phyloP scores from a whole-genome alignment of 306 rosid genomes.

The Potentilla sterilis region DNA sequence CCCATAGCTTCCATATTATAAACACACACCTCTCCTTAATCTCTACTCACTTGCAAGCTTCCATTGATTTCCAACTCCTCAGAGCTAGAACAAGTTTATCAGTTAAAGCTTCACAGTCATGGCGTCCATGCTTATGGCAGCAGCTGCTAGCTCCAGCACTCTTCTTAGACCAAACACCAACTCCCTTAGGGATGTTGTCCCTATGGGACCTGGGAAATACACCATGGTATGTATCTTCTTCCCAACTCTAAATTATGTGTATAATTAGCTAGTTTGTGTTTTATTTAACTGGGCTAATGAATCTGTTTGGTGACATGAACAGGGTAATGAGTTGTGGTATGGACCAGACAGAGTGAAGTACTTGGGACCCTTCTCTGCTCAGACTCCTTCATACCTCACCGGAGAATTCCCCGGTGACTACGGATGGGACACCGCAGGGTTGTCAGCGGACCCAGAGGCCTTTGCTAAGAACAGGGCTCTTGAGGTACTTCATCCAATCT shows the following conservation, averaged over 20 bases:
- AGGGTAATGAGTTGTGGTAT: conserved; percentile 84
- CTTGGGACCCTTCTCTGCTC: conserved; percentile 90
- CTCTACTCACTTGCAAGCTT: conserved; percentile 31
- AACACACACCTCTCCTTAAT: neutral
- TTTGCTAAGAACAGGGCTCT: conserved; percentile 91
- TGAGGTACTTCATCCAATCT: conserved; percentile 47
- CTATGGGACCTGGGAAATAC: conserved; percentile 68
- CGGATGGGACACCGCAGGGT: conserved; percentile 89
- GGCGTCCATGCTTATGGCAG: conserved; percentile 68
- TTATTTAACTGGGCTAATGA: conserved; percentile 2
- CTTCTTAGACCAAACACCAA: conserved; percentile 65
- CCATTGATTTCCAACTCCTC: neutral
- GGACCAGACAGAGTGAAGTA: conserved; percentile 89
- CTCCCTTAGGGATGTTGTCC: conserved; percentile 67
- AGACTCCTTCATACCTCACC: conserved; percentile 74
- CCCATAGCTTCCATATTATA: conserved; percentile 19
- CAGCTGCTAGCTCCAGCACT: conserved; percentile 62
- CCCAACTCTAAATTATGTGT: neutral
- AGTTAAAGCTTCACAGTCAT: conserved; percentile 30
- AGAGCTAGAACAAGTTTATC: conserved; percentile 4
- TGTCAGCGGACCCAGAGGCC: conserved; percentile 92
- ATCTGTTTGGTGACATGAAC: conserved; percentile 10
- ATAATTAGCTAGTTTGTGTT: neutral
- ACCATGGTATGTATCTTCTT: conserved; percentile 57
- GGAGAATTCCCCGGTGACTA: conserved; percentile 90